Conservation (phyloP, 768 basidiomycete species). For the Phallus indusiatus region DNA sequence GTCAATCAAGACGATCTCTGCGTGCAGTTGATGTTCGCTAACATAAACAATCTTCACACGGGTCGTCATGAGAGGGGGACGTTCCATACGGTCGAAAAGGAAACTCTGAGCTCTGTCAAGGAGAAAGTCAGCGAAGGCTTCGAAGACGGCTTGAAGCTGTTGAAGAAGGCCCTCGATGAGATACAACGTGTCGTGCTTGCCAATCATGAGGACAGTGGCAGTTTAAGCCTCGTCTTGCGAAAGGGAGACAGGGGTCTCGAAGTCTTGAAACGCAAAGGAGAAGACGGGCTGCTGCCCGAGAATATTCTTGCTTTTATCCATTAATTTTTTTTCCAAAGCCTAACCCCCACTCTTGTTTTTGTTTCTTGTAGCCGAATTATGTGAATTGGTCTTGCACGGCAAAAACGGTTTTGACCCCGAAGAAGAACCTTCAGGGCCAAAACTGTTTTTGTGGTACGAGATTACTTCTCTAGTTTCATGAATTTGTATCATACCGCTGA, state of each 20-base stretch:
- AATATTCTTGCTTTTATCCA: not conserved
- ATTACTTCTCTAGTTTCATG: too few species aligned
- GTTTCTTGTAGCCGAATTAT: too few species aligned
- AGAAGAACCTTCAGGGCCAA: too few species aligned
- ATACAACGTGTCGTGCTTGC: conserved; percentile 42
- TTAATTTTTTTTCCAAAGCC: not conserved
- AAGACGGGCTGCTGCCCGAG: conserved; percentile 33
- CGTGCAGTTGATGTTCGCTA: conserved; percentile 61
- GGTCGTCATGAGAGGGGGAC: conserved; percentile 40
- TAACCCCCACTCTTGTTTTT: too few species aligned
- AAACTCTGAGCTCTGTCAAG: conserved; percentile 15
- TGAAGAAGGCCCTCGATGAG: conserved; percentile 18
- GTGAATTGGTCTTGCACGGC: too few species aligned
- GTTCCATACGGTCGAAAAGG: conserved; percentile 34
- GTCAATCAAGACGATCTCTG: conserved; percentile 52
- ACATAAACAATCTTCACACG: conserved; percentile 40
- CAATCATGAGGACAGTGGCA: conserved; percentile 37
- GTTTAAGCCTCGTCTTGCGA: conserved; percentile 45
- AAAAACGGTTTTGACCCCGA: too few species aligned
- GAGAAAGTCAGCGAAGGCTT: conserved; percentile 16
- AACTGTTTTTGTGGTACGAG: too few species aligned
- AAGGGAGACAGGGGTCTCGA: conserved; percentile 27
- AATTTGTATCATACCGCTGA: too few species aligned
- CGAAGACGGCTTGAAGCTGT: conserved; percentile 24
- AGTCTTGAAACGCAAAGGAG: conserved; percentile 39